Conservation (phyloP, 352 stramenopile genomes). For the Phytopythium cucurbitacearum region DNA sequence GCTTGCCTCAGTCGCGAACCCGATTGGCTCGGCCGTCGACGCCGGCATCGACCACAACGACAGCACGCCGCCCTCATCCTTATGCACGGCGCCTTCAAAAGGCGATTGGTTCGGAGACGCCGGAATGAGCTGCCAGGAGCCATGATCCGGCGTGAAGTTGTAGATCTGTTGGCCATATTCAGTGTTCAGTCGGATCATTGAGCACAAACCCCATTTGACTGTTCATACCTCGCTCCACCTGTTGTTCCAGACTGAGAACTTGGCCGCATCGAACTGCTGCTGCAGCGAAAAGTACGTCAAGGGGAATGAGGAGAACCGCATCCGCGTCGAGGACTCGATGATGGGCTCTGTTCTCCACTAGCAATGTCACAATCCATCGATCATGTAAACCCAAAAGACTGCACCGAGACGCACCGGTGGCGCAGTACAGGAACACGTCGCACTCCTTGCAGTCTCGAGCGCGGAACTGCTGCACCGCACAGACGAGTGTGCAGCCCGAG, state of each 20-base stretch:
- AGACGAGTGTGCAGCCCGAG: conserved; percentile 56
- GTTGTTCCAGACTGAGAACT: conserved; percentile 81
- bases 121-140: conserved; percentile 35
- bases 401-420: conserved; percentile 30
- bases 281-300: conserved; percentile 68
- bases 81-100: conserved; percentile 21
- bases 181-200: background rate
- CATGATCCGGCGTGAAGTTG: conserved; percentile 62
- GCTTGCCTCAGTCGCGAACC: conserved; percentile 22
- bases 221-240: conserved; percentile 66
- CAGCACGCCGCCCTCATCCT: conserved; percentile 15
- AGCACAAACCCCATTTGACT: background rate
- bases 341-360: conserved; percentile 39
- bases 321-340: conserved; percentile 54
- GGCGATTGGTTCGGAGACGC: conserved; percentile 26
- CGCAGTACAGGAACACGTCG: conserved; percentile 61
- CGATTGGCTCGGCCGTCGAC: conserved; percentile 37
- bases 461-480: conserved; percentile 69
- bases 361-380: background rate
- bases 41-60: conserved; percentile 51
- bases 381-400: background rate
- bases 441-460: conserved; percentile 58
- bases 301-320: conserved; percentile 63
- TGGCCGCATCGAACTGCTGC: conserved; percentile 57
- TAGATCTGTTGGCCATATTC: conserved; percentile 34